Base-by-base conservation (phyloP, 2,329 filamentous ascomycete genomes). In the Botrytis fragariae region DNA sequence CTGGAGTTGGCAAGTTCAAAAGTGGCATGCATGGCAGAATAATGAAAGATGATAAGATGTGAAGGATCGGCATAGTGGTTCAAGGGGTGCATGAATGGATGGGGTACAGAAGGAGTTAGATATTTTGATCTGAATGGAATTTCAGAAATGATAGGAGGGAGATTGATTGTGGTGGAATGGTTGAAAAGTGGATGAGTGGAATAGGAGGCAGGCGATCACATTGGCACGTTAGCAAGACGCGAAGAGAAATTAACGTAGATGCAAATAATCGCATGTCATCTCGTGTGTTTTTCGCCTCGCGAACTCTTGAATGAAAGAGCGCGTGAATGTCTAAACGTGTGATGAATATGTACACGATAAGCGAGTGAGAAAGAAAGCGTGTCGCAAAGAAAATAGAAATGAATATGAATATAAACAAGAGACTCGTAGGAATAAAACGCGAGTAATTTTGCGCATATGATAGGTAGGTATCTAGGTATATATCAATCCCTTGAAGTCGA, bases 1-100 rank as follows among this genome's bases (percentile, higher is more conserved):
- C 14, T 70, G 37, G 42, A 39, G 16, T 60, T 44, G 22, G n/a
- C 57, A 71, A 63, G 57, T 48, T 71, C 42, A 32, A 60, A 63
- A 57, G 35, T 18, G n/a, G 39, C n/a, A 45, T 64, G 39, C 39
- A 63, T 45, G 25, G 37, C 35, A 42, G 65, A 42, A 57, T 42
- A 57, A 68, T 68, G 65, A 68, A 57, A 39, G 45, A 54, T 29
- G 63, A 48, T 60, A 48, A 20, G 63, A 67, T 25, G 45, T 39
- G 12, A 54, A 35, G 45, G 29, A 37, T 57, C n/a, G 51, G 51
- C n/a, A 42, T 57, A 42, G 48, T 57, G 48, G 20, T 57, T 32
- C 25, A 29, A 29, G 51, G n/a, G 60, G 60, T n/a, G 1, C 35
- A 18, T 39, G 59, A n/a, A 9, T 39, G 60, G 35, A 39, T 62